phyloP scores from a whole-genome alignment of 2,329 filamentous ascomycete genomes.

The Neofusicoccum kwambonambiense region DNA sequence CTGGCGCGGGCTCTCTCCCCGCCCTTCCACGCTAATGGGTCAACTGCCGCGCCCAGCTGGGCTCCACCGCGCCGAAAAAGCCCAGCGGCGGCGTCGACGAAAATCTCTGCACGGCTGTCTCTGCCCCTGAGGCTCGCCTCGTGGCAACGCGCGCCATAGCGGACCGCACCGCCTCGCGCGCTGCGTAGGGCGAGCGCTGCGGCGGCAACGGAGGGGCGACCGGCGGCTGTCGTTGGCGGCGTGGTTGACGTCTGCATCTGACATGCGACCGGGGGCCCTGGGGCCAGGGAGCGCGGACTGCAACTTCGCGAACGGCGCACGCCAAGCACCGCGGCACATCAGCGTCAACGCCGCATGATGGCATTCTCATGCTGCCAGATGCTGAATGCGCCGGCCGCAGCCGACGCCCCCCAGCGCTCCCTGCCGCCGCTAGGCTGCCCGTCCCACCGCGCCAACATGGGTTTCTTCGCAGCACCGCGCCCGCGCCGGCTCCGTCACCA shows the following conservation, averaged over 20 bases:
- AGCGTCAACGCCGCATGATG: slow-evolving; percentile 10
- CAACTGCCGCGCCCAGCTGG: slow-evolving; percentile 9
- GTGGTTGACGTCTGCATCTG: slow-evolving; percentile 10
- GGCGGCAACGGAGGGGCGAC: not conserved
- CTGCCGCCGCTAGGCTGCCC: not conserved
- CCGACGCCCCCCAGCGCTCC: not conserved
- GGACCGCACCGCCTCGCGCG: slow-evolving; percentile 12
- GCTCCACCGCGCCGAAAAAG: not conserved
- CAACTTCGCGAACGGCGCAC: not conserved
- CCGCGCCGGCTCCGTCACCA: not conserved
- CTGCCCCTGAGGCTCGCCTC: slow-evolving; percentile 3
- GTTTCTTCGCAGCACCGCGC: slow-evolving; percentile 2
- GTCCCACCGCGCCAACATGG: not conserved
- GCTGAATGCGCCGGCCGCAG: not conserved
- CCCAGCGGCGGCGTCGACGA: not conserved
- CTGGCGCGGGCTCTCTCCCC: slow-evolving; percentile 4
- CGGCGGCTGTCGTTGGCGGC: slow-evolving; percentile 8
- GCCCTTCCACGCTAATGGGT: slow-evolving; percentile 1
- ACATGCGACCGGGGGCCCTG: not conserved
- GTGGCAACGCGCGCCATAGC: slow-evolving; percentile 13
- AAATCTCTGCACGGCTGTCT: slow-evolving; percentile 6
- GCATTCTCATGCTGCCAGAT: not conserved
- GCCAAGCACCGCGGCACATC: not conserved
- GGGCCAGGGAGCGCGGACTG: not conserved
- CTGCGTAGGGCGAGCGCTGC: not conserved